phyloP scores from a whole-genome alignment of 2,329 filamentous ascomycete genomes.

The Ascochyta rabiei region DNA sequence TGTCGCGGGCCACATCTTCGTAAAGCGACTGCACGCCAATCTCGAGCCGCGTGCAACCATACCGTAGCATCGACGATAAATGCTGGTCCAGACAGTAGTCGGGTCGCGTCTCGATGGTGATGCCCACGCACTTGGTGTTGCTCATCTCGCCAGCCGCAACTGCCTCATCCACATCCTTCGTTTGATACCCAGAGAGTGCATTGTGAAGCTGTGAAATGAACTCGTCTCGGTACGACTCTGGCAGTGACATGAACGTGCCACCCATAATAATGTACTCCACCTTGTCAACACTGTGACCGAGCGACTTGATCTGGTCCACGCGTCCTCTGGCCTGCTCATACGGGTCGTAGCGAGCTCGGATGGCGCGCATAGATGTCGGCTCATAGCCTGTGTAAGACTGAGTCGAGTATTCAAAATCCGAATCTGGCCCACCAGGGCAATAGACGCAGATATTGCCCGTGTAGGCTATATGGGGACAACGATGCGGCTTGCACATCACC shows the following conservation, averaged over 20 bases:
- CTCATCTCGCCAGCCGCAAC: slow-evolving; percentile 95
- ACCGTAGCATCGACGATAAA: slow-evolving; percentile 93
- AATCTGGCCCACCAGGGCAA: slow-evolving; percentile 95
- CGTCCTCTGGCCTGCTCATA: slow-evolving; percentile 96
- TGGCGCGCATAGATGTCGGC: slow-evolving; percentile 97
- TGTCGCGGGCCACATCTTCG: slow-evolving; percentile 97
- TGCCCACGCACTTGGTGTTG: slow-evolving; percentile 96
- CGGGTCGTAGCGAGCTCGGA: slow-evolving; percentile 94
- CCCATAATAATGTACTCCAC: slow-evolving; percentile 99
- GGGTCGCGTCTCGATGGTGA: slow-evolving; percentile 95
- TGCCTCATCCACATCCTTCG: slow-evolving; percentile 91
- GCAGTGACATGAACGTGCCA: slow-evolving; percentile 96
- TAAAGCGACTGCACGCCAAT: slow-evolving; percentile 96
- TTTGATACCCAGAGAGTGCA: slow-evolving; percentile 93
- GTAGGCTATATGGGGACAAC: slow-evolving; percentile 97
- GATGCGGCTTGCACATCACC: slow-evolving; percentile 99
- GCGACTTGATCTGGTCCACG: slow-evolving; percentile 93
- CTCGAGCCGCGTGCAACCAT: slow-evolving; percentile 93
- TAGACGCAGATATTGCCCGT: slow-evolving; percentile 99
- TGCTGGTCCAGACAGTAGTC: slow-evolving; percentile 98
- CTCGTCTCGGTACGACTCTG: slow-evolving; percentile 85
- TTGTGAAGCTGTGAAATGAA: slow-evolving; percentile 98
- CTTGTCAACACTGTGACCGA: slow-evolving; percentile 97
- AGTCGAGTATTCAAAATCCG: slow-evolving; percentile 98
- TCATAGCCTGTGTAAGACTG: slow-evolving; percentile 99